Evolutionary conservation across 495 filamentous ascomycete genomes (phyloP).

Genomic region (Bacidia rubella): DNA sequence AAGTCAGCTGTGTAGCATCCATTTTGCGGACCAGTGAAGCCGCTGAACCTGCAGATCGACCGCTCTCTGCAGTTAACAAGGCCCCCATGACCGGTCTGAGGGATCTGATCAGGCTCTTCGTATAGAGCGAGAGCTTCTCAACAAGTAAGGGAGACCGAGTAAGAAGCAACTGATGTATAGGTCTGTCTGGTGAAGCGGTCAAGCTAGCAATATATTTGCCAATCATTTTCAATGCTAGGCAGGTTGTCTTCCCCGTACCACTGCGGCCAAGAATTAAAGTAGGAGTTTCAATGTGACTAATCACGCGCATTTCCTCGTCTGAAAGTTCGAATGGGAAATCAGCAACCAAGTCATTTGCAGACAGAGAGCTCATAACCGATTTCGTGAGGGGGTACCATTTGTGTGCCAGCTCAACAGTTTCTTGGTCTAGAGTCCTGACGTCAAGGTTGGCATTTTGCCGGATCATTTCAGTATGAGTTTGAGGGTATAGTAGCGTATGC

Average conservation of each 20-base stretch:
- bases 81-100: neutral
- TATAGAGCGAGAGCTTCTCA: slow-evolving; percentile 24
- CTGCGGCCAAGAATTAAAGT: slow-evolving; percentile 31
- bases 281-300: slow-evolving; percentile 22
- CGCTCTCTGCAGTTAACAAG: neutral
- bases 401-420: slow-evolving; percentile 21
- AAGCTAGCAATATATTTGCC: slow-evolving; percentile 18
- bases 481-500: neutral
- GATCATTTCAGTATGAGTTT: neutral
- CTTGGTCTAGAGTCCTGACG: slow-evolving; percentile 6
- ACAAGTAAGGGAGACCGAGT: slow-evolving; percentile 27
- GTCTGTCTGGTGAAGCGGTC: neutral
- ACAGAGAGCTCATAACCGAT: slow-evolving; percentile 20
- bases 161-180: slow-evolving; percentile 27
- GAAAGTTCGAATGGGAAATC: slow-evolving; percentile 32
- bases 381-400: slow-evolving; percentile 29
- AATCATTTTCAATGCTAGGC: slow-evolving; percentile 29
- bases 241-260: slow-evolving; percentile 35
- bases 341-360: slow-evolving; percentile 2
- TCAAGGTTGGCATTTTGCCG: neutral
- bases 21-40: slow-evolving; percentile 4
- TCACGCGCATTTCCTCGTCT: slow-evolving; percentile 22
- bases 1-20: slow-evolving; percentile 5
- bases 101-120: slow-evolving; percentile 19
- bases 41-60: neutral